Evolutionary conservation across 805 yeast genomes (phyloP), one percentile per base, ranked within the genome.

Genomic region (Wickerhamomyces mucosus): DNA sequence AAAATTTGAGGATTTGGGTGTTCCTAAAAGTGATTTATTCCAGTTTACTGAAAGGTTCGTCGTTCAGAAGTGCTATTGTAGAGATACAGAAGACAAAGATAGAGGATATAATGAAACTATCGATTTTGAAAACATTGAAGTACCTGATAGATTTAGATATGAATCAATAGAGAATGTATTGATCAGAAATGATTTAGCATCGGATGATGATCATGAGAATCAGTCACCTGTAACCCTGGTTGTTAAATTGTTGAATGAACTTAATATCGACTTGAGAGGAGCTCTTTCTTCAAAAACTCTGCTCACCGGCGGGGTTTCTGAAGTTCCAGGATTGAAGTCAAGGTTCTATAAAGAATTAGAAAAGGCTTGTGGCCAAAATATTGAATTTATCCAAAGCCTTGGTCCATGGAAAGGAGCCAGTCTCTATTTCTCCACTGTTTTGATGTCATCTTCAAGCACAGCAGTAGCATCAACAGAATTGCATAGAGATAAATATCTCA

Each of bases 331-430:
- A 0, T 29, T 48, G n/a, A 50, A 39, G 15, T 7, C 38, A 3
- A 20, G 41, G 2, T 15, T 49, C 1, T 14, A 48, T 7, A 14
- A 33, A 2, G 37, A 43, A 15, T 19, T 48, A 2, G 24, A 25
- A 8, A 21, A n/a, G 2, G 16, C 31, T 2, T 30, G 26, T 11
- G 33, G 18, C 6, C 29, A 24, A n/a, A 33, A 34, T 1, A 41
- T 48, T 3, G 32, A 28, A 9, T 26, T 45, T 1, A n/a, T n/a
- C n/a, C n/a, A n/a, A n/a, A n/a, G n/a, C n/a, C 26, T 46, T 15
- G 53, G 51, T 1, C 27, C 51, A 2, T 50, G 51, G 51, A 35
- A 39, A 24, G 54, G 54, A 6, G 42, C 51, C 3, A 48, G 54
- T 27, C 31, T 50, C 3, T 50, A 45, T 24, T 38, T 48, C 18